Conservation (phyloP, 1,284 basidiomycete genomes). For the Inonotus obliquus region DNA sequence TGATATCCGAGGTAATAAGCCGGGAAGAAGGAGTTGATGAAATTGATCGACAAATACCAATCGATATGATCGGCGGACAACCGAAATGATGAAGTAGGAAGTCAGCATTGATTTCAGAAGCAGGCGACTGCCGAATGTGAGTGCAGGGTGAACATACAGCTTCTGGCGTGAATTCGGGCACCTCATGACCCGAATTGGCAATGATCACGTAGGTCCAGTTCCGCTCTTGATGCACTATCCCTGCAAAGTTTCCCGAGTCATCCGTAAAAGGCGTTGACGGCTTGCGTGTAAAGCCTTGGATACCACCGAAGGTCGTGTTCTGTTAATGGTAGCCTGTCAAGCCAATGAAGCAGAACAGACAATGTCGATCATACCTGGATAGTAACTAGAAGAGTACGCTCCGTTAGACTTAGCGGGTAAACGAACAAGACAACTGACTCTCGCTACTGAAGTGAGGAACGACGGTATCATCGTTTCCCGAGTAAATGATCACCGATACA, state of each 20-base stretch:
- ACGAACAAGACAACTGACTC: conserved; percentile 33
- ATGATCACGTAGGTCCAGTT: conserved; percentile 62
- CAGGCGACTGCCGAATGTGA: background rate
- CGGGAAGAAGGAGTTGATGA: background rate
- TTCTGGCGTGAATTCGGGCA: conserved; percentile 44
- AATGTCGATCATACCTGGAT: conserved; percentile 45
- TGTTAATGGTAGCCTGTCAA: conserved; percentile 24
- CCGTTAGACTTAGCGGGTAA: background rate
- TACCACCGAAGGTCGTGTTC: conserved; percentile 73
- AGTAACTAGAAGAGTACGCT: conserved; percentile 38
- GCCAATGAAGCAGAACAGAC: background rate
- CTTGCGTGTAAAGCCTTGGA: conserved; percentile 62
- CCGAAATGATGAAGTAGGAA: no score
- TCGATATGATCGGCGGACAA: background rate
- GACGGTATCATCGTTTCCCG: conserved; percentile 65
- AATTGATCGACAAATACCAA: background rate
- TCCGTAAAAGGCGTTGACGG: conserved; percentile 64
- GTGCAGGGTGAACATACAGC: conserved; percentile 37
- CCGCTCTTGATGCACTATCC: conserved; percentile 69
- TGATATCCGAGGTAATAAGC: background rate
- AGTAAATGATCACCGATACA: conserved; percentile 53
- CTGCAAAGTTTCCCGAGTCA: conserved; percentile 53
- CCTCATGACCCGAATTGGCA: conserved; percentile 52
- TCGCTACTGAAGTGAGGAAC: conserved; percentile 62
- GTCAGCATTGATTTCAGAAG: background rate